Percentiles rank a stretch among this genome's conserved stretches.
Evolutionary conservation across 495 filamentous ascomycete species (phyloP).

Genomic region (Ramalina intermedia): DNA sequence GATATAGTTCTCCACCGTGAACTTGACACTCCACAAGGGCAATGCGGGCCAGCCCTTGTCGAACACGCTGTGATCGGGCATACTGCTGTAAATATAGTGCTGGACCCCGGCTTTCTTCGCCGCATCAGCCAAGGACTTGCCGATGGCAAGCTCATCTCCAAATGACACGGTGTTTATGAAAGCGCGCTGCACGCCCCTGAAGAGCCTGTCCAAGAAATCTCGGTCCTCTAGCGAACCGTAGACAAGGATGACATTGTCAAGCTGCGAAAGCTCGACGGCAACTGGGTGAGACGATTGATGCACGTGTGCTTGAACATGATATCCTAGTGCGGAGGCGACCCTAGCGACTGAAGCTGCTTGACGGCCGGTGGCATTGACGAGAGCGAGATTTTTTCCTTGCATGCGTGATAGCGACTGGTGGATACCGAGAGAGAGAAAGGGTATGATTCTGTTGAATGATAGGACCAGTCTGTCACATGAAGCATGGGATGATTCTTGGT

Average conservation of each 20-base stretch:
- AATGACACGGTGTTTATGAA: constrained; percentile 99
- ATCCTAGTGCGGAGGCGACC: constrained; percentile 82
- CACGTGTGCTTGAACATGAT: constrained; percentile 78
- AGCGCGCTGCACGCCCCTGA: constrained; percentile 68
- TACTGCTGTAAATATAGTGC: constrained; percentile 90
- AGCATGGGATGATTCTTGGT: too few relatives aligned
- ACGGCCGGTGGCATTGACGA: constrained; percentile 83
- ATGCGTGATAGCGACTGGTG: constrained; percentile 21
- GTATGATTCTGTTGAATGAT: too few relatives aligned
- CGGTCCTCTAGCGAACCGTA: constrained; percentile 68
- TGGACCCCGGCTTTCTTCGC: constrained; percentile 72
- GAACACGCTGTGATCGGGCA: constrained; percentile 79
- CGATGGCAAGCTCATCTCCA: constrained; percentile 84
- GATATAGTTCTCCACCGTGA: constrained; percentile 80
- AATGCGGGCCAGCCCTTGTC: constrained; percentile 64
- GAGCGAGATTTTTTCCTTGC: constrained; percentile 65
- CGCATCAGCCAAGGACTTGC: constrained; percentile 72
- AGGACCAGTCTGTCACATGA: too few relatives aligned
- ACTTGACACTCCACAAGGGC: constrained; percentile 85
- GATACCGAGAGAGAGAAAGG: neutral
- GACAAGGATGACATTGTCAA: constrained; percentile 74
- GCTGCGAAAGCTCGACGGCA: constrained; percentile 60
- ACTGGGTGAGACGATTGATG: constrained; percentile 62
- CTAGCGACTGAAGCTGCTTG: constrained; percentile 89
- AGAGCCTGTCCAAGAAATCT: constrained; percentile 58